Base-by-base conservation (phyloP, 495 filamentous ascomycete species). In the Lichenothelia convexa region DNA sequence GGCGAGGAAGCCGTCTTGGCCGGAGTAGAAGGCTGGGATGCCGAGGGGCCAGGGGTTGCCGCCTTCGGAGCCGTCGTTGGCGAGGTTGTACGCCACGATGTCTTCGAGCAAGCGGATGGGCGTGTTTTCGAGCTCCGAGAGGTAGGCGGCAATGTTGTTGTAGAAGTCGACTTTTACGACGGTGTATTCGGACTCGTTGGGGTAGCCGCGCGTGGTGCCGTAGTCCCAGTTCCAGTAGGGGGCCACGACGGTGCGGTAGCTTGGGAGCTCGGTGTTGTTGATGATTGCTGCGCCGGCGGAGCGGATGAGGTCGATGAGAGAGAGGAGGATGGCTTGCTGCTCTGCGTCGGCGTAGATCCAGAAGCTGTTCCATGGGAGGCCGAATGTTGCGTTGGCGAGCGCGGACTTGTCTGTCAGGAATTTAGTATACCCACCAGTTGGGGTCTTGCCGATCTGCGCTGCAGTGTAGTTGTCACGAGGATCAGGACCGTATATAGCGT, bases 151-250 rank as follows among this genome's bases (percentile, higher is more conserved):
- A 44, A 84, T 70, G 57, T 79, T 70, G 56, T 80, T 80, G 59
- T 81, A 81, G 50, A 81, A 80, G 43, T 84, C 78, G 5, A 74
- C 70, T 48, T 80, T 81, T 40, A 81, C 62, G 36, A 71, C 67
- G 4, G 68, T 74, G 56, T 73, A 81, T 46, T 80, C 78, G 12
- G 70, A 75, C 49, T 80, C 68, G 44, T 82, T 78, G 19, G 71
- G 56, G 42, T 57, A 72, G 6, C 76, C 74, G 4, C 72, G 66
- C 3, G 58, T 67, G 21, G 59, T 61, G 12, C 71, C 75, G n/a
- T 26, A 36, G 2, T 21, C 17, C 78, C 78, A 82, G 56, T 80
- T 63, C 74, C 73, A 81, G 31, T 69, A 72, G 0, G 73, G 73
- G 19, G 60, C 61, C 17, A 81, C 67, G 24, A 79, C 71, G 1